Percentiles rank a stretch among this genome's conserved stretches.
phyloP scores from a whole-genome alignment of 2,329 filamentous ascomycete species.

The Dryadomyces sulphureus region DNA sequence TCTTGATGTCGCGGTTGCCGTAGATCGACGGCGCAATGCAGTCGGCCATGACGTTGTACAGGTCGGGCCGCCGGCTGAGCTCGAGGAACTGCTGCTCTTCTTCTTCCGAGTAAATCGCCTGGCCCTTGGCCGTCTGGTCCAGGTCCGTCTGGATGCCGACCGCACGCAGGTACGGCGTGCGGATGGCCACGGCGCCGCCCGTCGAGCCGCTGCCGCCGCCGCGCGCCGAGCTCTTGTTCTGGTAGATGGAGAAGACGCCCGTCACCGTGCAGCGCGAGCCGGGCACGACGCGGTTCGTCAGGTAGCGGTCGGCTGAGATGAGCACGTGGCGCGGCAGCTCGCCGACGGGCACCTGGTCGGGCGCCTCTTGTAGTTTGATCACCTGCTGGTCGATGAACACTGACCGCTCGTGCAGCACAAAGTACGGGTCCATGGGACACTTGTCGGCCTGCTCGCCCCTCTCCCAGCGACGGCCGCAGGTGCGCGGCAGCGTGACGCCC shows the following conservation, averaged over 20 bases:
- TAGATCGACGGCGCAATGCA: slow-evolving; percentile 98
- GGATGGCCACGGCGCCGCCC: slow-evolving; percentile 77
- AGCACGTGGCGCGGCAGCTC: slow-evolving; percentile 90
- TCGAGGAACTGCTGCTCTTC: slow-evolving; percentile 95
- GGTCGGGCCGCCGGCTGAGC: slow-evolving; percentile 74
- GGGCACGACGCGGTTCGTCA: slow-evolving; percentile 90
- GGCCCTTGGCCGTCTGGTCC: slow-evolving; percentile 78
- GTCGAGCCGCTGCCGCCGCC: slow-evolving; percentile 38
- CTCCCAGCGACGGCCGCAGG: slow-evolving; percentile 50
- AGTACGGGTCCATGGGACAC: slow-evolving; percentile 90
- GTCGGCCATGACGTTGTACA: slow-evolving; percentile 81
- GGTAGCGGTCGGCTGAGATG: slow-evolving; percentile 88
- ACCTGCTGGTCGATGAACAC: slow-evolving; percentile 96
- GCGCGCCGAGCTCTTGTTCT: slow-evolving; percentile 67
- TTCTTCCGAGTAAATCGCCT: slow-evolving; percentile 74
- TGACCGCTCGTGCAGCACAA: slow-evolving; percentile 86
- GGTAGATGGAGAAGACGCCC: slow-evolving; percentile 96
- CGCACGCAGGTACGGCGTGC: slow-evolving; percentile 85
- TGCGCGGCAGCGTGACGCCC: slow-evolving; percentile 69
- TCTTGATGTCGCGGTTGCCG: slow-evolving; percentile 92
- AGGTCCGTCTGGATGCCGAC: slow-evolving; percentile 85
- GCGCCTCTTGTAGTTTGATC: slow-evolving; percentile 93
- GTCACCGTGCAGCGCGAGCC: slow-evolving; percentile 90
- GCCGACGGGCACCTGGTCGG: slow-evolving; percentile 92
- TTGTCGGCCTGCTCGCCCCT: slow-evolving; percentile 57